Conservation (phyloP, 495 filamentous ascomycete species). For the Talaromyces liani region DNA sequence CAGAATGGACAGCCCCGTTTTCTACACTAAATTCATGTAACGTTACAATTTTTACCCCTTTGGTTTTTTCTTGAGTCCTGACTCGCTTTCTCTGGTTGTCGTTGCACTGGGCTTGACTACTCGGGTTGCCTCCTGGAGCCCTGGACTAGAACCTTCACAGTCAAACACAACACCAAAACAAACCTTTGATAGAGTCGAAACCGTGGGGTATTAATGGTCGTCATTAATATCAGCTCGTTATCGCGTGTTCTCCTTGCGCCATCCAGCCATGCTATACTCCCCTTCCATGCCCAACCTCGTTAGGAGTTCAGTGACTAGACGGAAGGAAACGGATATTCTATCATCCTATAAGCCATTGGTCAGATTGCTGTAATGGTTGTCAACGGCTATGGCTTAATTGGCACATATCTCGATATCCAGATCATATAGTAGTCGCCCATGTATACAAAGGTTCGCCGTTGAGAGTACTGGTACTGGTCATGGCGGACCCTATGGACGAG, state of each 20-base stretch:
- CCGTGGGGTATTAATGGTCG: not conserved
- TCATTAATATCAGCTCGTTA: too few species aligned
- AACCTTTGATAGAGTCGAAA: not conserved
- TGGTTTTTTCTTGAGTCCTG: not conserved
- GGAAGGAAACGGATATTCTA: not conserved
- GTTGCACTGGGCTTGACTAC: not conserved
- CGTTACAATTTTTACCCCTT: conserved; percentile 5
- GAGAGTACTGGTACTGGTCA: not conserved
- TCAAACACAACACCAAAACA: not conserved
- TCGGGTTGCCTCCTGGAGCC: too few species aligned
- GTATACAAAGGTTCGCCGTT: not conserved
- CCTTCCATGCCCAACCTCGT: not conserved
- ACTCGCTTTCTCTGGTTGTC: not conserved
- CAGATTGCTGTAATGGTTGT: not conserved
- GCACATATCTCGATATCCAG: not conserved
- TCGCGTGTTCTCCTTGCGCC: not conserved
- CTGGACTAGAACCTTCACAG: not conserved
- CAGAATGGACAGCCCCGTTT: not conserved
- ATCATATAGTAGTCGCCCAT: not conserved
- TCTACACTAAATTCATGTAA: conserved; percentile 3
- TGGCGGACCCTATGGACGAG: not conserved
- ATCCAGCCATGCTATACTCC: not conserved
- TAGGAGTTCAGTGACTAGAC: not conserved
- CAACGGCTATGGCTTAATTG: not conserved
- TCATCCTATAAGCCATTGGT: not conserved